Conservation (phyloP, 495 filamentous ascomycete species). For the Lepidopterella palustris region DNA sequence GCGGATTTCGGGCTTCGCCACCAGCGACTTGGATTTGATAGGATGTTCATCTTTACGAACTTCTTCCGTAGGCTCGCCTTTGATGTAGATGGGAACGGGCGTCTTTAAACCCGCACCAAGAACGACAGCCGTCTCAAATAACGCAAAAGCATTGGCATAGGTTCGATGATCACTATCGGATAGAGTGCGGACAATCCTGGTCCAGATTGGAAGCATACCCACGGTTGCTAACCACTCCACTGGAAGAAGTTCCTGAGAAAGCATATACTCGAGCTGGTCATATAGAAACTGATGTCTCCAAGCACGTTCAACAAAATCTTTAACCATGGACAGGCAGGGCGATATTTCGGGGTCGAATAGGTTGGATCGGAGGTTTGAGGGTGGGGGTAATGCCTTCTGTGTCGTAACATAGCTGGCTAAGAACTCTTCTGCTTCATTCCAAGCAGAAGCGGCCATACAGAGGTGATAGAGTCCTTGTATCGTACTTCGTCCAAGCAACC, state of each 20-base stretch:
- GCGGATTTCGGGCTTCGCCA: constrained; percentile 11
- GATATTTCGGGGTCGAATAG: constrained; percentile 14
- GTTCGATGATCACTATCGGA: constrained; percentile 13
- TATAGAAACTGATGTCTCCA: constrained; percentile 16
- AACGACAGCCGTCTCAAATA: constrained; percentile 17
- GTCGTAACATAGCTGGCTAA: constrained; percentile 8
- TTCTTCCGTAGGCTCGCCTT: not conserved
- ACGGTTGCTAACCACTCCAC: constrained; percentile 28
- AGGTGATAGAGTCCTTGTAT: constrained; percentile 12
- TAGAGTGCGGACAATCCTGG: constrained; percentile 10
- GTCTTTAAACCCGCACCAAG: constrained; percentile 12
- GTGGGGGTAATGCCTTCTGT: constrained; percentile 12
- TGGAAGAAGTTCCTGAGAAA: constrained; percentile 20
- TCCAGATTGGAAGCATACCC: constrained; percentile 22
- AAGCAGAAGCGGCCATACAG: constrained; percentile 16
- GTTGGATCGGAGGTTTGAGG: constrained; percentile 8
- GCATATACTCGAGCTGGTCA: constrained; percentile 20
- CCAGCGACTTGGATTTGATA: not conserved
- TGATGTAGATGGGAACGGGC: not conserved
- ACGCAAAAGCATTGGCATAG: constrained; percentile 6
- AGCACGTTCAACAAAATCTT: constrained; percentile 5
- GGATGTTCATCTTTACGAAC: not conserved
- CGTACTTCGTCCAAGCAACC: constrained; percentile 4
- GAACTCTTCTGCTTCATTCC: constrained; percentile 22
- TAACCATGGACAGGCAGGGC: constrained; percentile 12